Conservation (phyloP, 768 basidiomycete genomes). For the Tylopilus balloui region DNA sequence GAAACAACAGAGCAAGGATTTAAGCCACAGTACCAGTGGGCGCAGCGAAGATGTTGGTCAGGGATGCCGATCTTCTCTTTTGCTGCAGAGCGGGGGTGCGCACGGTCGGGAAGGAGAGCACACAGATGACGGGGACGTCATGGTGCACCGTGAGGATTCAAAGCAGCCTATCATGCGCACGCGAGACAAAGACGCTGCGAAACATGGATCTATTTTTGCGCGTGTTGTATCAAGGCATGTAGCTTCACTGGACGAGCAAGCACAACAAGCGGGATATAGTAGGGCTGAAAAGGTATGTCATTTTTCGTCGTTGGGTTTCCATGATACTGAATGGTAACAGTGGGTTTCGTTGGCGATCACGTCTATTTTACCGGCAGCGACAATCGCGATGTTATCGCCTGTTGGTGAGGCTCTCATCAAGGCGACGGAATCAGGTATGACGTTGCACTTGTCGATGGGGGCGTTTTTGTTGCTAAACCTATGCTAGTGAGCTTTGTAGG, state of each 20-base stretch:
- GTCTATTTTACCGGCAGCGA: slow-evolving; percentile 20
- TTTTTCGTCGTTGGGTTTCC: background rate
- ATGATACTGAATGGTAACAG: slow-evolving; percentile 3
- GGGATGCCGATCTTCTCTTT: background rate
- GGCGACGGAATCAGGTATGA: slow-evolving; percentile 20
- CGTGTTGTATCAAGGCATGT: slow-evolving; percentile 23
- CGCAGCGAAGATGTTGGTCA: background rate
- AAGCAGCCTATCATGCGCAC: background rate
- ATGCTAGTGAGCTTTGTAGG: slow-evolving; percentile 30
- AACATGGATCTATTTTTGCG: slow-evolving; percentile 24
- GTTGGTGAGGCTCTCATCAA: slow-evolving; percentile 20
- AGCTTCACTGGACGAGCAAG: background rate
- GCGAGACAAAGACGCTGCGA: slow-evolving; percentile 25
- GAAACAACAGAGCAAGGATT: slow-evolving; percentile 8
- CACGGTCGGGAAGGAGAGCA: background rate
- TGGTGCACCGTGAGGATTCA: background rate
- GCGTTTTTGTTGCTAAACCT: slow-evolving; percentile 3
- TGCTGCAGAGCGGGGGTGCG: background rate
- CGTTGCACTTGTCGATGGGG: background rate
- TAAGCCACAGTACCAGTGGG: background rate
- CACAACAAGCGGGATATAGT: slow-evolving; percentile 22
- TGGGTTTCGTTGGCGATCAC: slow-evolving; percentile 27
- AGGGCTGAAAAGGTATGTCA: slow-evolving; percentile 26
- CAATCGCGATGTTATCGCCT: slow-evolving; percentile 22
- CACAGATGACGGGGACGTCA: background rate